Percentiles rank a stretch among this genome's conserved stretches.
These are phyloP conservation scores for Botrytis porri DNA, from an alignment of 2,329 filamentous ascomycete genomes.

Conservation along the genomic window DNA sequence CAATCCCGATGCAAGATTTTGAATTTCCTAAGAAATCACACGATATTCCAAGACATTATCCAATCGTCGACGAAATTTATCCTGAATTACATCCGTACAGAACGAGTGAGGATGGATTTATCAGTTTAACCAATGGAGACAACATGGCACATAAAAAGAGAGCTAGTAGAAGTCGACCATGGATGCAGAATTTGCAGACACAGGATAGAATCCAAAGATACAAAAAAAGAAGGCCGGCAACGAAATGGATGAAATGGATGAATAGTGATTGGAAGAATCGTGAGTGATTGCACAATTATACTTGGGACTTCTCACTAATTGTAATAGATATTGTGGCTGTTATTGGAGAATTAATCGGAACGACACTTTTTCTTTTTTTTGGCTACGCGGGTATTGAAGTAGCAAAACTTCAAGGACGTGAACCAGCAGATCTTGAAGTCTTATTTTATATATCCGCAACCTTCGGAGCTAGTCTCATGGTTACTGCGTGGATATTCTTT, in stretches of 20 bases:
- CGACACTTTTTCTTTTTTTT: conserved; percentile 41
- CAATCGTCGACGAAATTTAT: neutral
- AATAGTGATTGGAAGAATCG: conserved; percentile 23
- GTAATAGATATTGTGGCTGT: conserved; percentile 32
- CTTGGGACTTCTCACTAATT: neutral
- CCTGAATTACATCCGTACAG: neutral
- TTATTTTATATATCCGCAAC: conserved; percentile 39
- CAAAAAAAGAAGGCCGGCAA: neutral
- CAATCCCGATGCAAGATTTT: conserved; percentile 2
- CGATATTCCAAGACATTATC: neutral
- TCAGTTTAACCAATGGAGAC: neutral
- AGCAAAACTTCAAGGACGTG: conserved; percentile 18
- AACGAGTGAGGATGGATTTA: neutral
- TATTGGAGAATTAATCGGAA: conserved; percentile 38
- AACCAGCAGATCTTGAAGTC: conserved; percentile 37
- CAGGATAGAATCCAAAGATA: neutral
- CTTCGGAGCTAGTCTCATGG: conserved; percentile 43
- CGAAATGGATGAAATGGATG: conserved; percentile 20
- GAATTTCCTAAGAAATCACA: neutral
- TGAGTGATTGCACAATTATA: conserved; percentile 22
- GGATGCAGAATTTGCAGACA: conserved; percentile 14
- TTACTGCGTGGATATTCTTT: conserved; percentile 56
- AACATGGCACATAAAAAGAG: neutral
- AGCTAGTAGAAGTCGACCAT: conserved; percentile 4
- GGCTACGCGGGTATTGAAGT: conserved; percentile 36